Base-by-base conservation (phyloP, 1,284 basidiomycete genomes). In the Apiotrichum laibachii region DNA sequence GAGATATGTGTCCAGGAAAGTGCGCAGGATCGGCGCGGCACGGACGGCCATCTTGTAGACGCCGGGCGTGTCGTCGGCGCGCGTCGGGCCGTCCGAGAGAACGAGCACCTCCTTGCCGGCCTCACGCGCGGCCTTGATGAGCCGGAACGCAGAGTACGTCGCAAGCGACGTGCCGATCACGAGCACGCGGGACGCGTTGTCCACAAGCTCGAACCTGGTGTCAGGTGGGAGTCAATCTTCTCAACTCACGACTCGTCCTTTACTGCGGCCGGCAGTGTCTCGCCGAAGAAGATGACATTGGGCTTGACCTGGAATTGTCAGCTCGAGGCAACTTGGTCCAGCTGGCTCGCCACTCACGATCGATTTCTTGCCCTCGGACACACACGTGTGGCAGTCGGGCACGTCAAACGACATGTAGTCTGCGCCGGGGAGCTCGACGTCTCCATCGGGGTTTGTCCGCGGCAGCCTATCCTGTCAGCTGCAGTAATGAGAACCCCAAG, bases 381-480 rank as follows among this genome's bases (percentile, higher is more conserved):
- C 71, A 72, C 91, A 93, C 21, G 75, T 73, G 13, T 83, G 82
- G 67, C 91, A 94, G 35, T 85, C 80, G 0, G 92, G 91, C 0
- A 94, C 84, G n/a, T 85, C 79, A 70, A 92, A 92, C 53, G 86
- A 83, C 51, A 82, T 82, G 68, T 90, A 92, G 15, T 85, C 83
- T 5, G 88, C 83, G 4, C 88, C 88, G 59, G 88, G 86, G 16
- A 93, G 77, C n/a, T 86, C 89, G 63, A 92, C 91, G 79, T 94
- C 92, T 70, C 92, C 92, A 68, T 94, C 93, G 7, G 92, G 92
- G 72, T 95, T 95, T 16, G 89, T 92, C 57, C 89, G 82, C 1
- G 85, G 87, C 60, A 84, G 82, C 21, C 67, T 71, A 79, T 1
- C 7, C 26, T 31, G 26, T 31, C 26, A 31, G 26, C 26, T 31